Base-by-base conservation (phyloP, 2,329 filamentous ascomycete genomes). In the Blumeriella jaapii region DNA sequence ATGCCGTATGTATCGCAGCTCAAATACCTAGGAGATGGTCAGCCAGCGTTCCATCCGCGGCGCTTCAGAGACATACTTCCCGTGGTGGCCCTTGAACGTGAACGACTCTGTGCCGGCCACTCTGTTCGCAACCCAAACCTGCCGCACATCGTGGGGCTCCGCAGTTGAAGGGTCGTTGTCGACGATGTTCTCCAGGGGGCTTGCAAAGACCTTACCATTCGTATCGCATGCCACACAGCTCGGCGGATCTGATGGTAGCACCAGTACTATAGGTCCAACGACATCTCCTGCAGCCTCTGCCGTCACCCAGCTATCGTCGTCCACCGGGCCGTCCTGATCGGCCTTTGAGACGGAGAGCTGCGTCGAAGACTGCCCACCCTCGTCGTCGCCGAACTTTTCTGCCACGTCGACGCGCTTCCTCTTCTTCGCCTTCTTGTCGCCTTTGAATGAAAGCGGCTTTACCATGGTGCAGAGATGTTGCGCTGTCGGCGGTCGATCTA, bases 381-480 rank as follows among this genome's bases (percentile, higher is more conserved):
- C 46, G 14, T 35, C 39, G 47, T 63, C 44, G 52, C 49, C 52
- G 22, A 54, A 56, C 29, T 57, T 57, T 22, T 58, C 55, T 17
- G 59, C 56, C 17, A 64, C 60, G 40, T 67, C 62, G 27, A 73
- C 65, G 49, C 82, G 76, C 69, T 94, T 95, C 58, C 85, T 74
- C 68, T 95, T 95, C 61, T 91, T 94, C 40, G 74, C 64, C 63
- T 91, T 91, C 61, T 93, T 95, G 63, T 98, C 91, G 67, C 91
- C 91, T 63, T 98, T 98, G 69, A 98, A 98, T 31, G 76, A 69
- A 39, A 98, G 72, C 30, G 89, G 78, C 59, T 93, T 95, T 50
- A 93, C 79, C 82, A 91, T 91, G 42, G 46, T 61, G 49, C 54
- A 20, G 15, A 44, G 29, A 35, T 13, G 34, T 31, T 26, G 38